These are phyloP conservation scores for Talaromyces nanjingensis DNA, from an alignment of 495 filamentous ascomycete genomes.

Conservation along the genomic window DNA sequence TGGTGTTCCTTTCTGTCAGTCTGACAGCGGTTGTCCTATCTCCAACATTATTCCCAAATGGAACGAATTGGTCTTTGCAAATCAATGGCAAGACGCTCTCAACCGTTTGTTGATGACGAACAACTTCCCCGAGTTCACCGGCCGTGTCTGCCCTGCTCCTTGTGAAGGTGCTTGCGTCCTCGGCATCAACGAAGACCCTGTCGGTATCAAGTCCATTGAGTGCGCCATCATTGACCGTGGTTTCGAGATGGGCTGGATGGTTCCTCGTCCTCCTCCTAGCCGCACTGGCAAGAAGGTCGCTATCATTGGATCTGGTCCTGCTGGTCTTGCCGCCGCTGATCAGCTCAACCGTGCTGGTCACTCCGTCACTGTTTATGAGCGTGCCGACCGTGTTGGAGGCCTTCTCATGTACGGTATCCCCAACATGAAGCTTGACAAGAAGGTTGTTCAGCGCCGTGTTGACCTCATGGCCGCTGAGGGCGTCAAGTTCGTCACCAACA, in stretches of 20 bases:
- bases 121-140: slow-evolving; percentile 99
- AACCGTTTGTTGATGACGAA: slow-evolving; percentile 97
- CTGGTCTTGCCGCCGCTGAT: slow-evolving; percentile 87
- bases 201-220: slow-evolving; percentile 99
- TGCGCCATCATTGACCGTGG: slow-evolving; percentile 99
- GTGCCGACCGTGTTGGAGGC: slow-evolving; percentile 86
- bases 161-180: slow-evolving; percentile 97
- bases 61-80: slow-evolving; percentile 86
- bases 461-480: slow-evolving; percentile 96
- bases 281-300: slow-evolving; percentile 90
- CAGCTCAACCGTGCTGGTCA: slow-evolving; percentile 95
- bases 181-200: slow-evolving; percentile 96
- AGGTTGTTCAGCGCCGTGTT: slow-evolving; percentile 89
- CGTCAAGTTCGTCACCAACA: slow-evolving; percentile 70
- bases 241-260: slow-evolving; percentile 99
- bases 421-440: slow-evolving; percentile 99
- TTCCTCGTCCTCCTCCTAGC: slow-evolving; percentile 69
- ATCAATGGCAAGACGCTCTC: slow-evolving; percentile 92
- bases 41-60: slow-evolving; percentile 99
- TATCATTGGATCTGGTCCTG: slow-evolving; percentile 89
- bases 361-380: slow-evolving; percentile 89
- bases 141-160: slow-evolving; percentile 95
- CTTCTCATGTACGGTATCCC: slow-evolving; percentile 98
- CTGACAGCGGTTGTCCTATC: slow-evolving; percentile 94
- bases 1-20: slow-evolving; percentile 98